These are phyloP conservation scores for Pseudogymnoascus destructans DNA, from an alignment of 2,329 filamentous ascomycete genomes.

Conservation along the genomic window DNA sequence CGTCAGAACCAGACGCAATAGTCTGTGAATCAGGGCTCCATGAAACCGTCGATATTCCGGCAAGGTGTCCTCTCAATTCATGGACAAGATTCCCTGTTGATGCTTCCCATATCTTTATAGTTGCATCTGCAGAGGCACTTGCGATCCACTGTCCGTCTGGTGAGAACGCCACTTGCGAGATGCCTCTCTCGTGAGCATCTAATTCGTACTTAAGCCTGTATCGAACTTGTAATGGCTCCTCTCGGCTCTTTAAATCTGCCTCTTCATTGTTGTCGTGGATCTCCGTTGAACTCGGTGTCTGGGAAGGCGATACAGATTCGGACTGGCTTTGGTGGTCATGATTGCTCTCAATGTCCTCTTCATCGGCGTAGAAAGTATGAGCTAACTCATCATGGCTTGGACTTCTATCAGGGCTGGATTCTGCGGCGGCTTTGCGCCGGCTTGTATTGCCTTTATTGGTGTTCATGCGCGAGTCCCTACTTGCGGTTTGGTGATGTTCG, in stretches of 20 bases:
- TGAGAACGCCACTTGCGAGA: constrained; percentile 81
- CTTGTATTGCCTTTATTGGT: neutral
- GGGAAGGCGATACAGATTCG: constrained; percentile 16
- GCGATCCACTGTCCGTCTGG: constrained; percentile 85
- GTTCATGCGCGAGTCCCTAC: constrained; percentile 25
- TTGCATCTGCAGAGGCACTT: constrained; percentile 77
- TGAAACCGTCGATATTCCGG: constrained; percentile 82
- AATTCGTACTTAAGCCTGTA: constrained; percentile 53
- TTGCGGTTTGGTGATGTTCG: constrained; percentile 27
- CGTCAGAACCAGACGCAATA: constrained; percentile 83
- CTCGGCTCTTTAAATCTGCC: neutral
- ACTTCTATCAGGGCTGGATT: neutral
- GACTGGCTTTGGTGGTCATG: neutral
- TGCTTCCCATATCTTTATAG: constrained; percentile 83
- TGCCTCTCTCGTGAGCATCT: constrained; percentile 62
- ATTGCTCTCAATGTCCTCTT: constrained; percentile 1
- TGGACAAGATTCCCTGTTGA: constrained; percentile 66
- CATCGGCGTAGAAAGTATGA: constrained; percentile 17
- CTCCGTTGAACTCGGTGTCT: constrained; percentile 11
- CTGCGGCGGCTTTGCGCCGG: neutral
- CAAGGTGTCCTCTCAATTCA: constrained; percentile 84
- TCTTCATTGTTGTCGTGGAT: neutral
- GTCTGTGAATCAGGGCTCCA: constrained; percentile 85
- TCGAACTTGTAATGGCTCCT: constrained; percentile 17
- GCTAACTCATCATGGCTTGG: constrained; percentile 21